Evolutionary conservation across 2,329 filamentous ascomycete species (phyloP).

Genomic region (Triangularia setosa): DNA sequence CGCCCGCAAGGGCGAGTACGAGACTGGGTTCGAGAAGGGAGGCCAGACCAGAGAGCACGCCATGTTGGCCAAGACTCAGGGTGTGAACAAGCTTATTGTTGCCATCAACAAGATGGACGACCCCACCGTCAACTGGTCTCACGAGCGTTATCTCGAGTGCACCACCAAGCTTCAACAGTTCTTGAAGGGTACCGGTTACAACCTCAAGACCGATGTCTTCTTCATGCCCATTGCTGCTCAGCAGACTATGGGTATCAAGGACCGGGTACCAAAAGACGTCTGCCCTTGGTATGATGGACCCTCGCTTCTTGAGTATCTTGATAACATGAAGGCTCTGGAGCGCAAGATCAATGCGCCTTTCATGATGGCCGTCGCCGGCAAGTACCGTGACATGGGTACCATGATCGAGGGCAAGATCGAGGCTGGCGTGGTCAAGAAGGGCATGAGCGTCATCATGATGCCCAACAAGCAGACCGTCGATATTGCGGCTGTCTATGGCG

Average conservation of each 20-base stretch:
- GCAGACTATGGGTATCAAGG: conserved; percentile 80
- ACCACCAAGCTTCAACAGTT: conserved; percentile 82
- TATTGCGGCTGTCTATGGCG: conserved; percentile 83
- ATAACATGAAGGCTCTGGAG: conserved; percentile 85
- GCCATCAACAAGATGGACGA: conserved; percentile 99
- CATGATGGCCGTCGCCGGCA: conserved; percentile 97
- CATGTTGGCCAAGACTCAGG: conserved; percentile 95
- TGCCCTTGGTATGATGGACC: conserved; percentile 85
- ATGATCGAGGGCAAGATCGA: conserved; percentile 98
- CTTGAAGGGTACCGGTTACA: conserved; percentile 89
- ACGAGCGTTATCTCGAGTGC: conserved; percentile 90
- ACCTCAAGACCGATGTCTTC: conserved; percentile 84
- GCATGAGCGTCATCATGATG: conserved; percentile 85
- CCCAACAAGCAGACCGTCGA: conserved; percentile 81
- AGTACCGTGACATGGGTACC: conserved; percentile 96
- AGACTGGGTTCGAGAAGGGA: conserved; percentile 94
- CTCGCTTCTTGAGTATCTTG: conserved; percentile 91
- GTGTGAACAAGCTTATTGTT: conserved; percentile 93
- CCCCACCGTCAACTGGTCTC: conserved; percentile 90
- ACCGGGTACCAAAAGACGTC: conserved; percentile 71
- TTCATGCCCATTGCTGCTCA: conserved; percentile 98
- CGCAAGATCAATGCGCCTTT: conserved; percentile 98
- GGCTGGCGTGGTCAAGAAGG: conserved; percentile 78
- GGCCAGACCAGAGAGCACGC: conserved; percentile 97
- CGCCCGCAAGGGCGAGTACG: conserved; percentile 95